A percentile compares a stretch with the other conserved stretches of the same genome.
Evolutionary conservation across 1,284 basidiomycete species (phyloP).

Genomic region (Stereum hirsutum): DNA sequence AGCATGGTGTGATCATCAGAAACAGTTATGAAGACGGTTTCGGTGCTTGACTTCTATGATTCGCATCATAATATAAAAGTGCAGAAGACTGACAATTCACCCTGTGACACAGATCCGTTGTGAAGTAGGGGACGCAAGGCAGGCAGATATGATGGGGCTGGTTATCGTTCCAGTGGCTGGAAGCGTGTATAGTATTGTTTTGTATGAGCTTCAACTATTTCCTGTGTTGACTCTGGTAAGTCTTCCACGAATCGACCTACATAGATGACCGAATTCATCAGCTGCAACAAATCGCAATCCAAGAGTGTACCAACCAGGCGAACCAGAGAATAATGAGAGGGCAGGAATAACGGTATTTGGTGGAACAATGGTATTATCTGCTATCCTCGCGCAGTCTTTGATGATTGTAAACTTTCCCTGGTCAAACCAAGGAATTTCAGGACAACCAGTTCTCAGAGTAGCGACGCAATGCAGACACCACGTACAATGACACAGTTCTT

Average conservation of each 20-base stretch:
- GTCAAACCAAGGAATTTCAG: not conserved
- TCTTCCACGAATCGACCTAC: slow-evolving; percentile 75
- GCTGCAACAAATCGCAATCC: slow-evolving; percentile 2
- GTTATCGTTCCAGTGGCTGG: slow-evolving; percentile 12
- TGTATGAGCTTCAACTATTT: slow-evolving; percentile 45
- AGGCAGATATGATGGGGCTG: not conserved
- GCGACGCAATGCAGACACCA: slow-evolving; percentile 6
- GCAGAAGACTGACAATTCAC: not conserved
- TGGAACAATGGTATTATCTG: slow-evolving; percentile 83
- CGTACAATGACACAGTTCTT: slow-evolving; percentile 90
- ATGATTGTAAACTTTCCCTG: slow-evolving; percentile 96
- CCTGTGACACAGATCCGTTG: not conserved
- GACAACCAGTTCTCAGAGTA: too few species aligned
- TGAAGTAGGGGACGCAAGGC: not conserved
- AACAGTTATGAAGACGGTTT: not conserved
- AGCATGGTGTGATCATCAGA: slow-evolving; percentile 2
- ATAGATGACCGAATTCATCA: slow-evolving; percentile 2
- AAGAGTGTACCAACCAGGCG: slow-evolving; percentile 56
- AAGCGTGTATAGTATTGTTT: slow-evolving; percentile 75
- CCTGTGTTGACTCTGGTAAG: slow-evolving; percentile 74
- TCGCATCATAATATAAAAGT: not conserved
- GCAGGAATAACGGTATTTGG: slow-evolving; percentile 92
- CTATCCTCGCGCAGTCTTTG: slow-evolving; percentile 88
- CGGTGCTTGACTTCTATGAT: slow-evolving; percentile 3
- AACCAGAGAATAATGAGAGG: slow-evolving; percentile 79